These are phyloP conservation scores for Penstemon davidsonii DNA, from an alignment of 257 asterid genomes.

Conservation along the genomic window DNA sequence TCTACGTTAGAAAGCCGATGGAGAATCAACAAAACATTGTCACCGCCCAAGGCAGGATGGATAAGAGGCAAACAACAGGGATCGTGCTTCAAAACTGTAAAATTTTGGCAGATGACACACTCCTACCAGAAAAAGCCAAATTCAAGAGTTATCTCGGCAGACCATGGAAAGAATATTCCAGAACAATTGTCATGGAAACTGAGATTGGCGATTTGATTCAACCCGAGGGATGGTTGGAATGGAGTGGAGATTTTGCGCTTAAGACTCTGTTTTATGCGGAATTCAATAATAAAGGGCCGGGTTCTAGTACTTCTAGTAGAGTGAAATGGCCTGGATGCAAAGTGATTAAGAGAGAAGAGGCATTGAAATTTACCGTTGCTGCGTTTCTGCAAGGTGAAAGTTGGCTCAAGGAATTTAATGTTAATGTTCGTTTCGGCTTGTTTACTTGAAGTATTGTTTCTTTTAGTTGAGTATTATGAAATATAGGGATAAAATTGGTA, in stretches of 20 bases:
- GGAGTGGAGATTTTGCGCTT: slow-evolving; percentile 56
- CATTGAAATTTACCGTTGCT: slow-evolving; percentile 50
- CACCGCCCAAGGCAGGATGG: slow-evolving; percentile 71
- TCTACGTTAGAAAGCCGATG: slow-evolving; percentile 55
- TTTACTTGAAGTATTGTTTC: slow-evolving; percentile 28
- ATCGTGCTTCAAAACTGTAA: slow-evolving; percentile 66
- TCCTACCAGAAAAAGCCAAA: slow-evolving; percentile 50
- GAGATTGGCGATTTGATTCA: slow-evolving; percentile 64
- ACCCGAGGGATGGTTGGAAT: slow-evolving; percentile 70
- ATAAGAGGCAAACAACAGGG: slow-evolving; percentile 66
- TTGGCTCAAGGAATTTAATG: slow-evolving; percentile 38
- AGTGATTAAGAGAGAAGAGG: slow-evolving; percentile 49
- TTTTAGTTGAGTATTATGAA: too few species aligned
- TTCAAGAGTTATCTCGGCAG: slow-evolving; percentile 74
- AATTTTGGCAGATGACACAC: slow-evolving; percentile 50
- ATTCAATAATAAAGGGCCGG: slow-evolving; percentile 63
- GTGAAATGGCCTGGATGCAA: slow-evolving; percentile 73
- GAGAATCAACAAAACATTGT: slow-evolving; percentile 61
- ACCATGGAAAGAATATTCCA: slow-evolving; percentile 73
- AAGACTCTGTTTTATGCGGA: slow-evolving; percentile 63
- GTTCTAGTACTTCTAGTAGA: slow-evolving; percentile 42
- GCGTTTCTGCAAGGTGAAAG: slow-evolving; percentile 71
- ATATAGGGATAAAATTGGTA: too few species aligned
- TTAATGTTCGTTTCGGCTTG: slow-evolving; percentile 67
- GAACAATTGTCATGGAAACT: slow-evolving; percentile 70